These are phyloP conservation scores for Pseudogymnoascus sp. DNA, from an alignment of 2,329 filamentous ascomycete genomes.

Conservation along the genomic window DNA sequence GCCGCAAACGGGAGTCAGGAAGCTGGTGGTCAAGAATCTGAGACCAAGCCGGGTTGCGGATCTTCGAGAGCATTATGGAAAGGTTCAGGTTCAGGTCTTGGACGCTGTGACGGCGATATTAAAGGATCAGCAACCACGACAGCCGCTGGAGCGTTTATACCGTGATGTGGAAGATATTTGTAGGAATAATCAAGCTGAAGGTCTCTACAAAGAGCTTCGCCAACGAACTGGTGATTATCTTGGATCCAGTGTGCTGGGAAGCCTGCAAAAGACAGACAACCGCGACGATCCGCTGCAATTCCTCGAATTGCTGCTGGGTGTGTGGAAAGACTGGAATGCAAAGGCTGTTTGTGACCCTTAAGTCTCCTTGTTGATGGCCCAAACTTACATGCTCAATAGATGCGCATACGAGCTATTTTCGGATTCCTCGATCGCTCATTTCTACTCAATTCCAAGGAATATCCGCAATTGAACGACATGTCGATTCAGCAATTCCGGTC, in stretches of 20 bases:
- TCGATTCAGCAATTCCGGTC: constrained; percentile 67
- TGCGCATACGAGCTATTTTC: constrained; percentile 77
- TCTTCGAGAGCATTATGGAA: constrained; percentile 69
- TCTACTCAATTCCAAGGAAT: constrained; percentile 64
- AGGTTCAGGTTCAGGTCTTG: constrained; percentile 67
- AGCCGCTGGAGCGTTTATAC: constrained; percentile 83
- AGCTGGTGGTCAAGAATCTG: constrained; percentile 90
- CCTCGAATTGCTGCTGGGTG: background rate
- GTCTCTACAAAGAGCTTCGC: constrained; percentile 56
- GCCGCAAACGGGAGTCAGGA: constrained; percentile 70
- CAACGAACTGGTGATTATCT: constrained; percentile 11
- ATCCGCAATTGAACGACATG: constrained; percentile 72
- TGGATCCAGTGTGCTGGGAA: background rate
- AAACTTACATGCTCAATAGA: constrained; percentile 37
- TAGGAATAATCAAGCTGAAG: constrained; percentile 62
- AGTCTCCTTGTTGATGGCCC: background rate
- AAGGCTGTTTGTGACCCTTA: background rate
- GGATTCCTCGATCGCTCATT: constrained; percentile 91
- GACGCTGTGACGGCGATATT: constrained; percentile 69
- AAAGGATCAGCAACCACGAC: constrained; percentile 49
- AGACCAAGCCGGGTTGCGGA: constrained; percentile 53
- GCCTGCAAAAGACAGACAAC: background rate
- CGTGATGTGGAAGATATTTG: constrained; percentile 88
- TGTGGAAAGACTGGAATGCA: constrained; percentile 9
- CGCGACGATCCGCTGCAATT: background rate